Evolutionary conservation across 2,329 filamentous ascomycete species (phyloP), one percentile per base, ranked within the genome.

Genomic region (Sclerotiophoma versabilis): DNA sequence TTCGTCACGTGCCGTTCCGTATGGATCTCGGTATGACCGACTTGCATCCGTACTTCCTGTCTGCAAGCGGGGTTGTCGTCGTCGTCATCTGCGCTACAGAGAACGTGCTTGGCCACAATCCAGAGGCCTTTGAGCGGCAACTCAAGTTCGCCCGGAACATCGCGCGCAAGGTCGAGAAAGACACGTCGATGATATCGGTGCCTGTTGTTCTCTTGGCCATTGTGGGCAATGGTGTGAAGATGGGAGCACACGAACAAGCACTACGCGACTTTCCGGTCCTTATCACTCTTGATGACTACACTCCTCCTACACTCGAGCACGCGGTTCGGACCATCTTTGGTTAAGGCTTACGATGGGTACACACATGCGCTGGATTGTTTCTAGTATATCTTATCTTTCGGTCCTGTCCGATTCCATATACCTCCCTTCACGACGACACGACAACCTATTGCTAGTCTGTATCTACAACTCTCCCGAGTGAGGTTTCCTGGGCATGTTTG

Each of bases 1-100:
- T 92, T 57, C 84, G 87, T 17, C 90, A 92, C 69, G 84, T 91
- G 36, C 88, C 90, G 5, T 93, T 91, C 65, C 84, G 86, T 5
- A 83, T 85, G 39, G 80, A 81, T 46, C 74, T 80, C 53, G 87
- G 88, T 34, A 85, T 91, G 69, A 89, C 86, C 2, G 79, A 81
- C 19, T 81, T 84, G 37, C 86, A 92, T 72, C 75, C 82, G 42
- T 81, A 81, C 45, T 89, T 89, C 63, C 81, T 91, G 47, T 81
- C 80, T 51, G 77, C 83, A 49, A 86, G 86, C 4, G 81, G 81
- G 39, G 80, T 80, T 1, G 77, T 90, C 29, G 72, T 91, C 12
- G 84, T 89, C 53, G 82, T 90, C 51, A 62, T 75, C n/a, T 75
- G 72, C 49, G 61, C 64, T 29, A 66, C 67, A 2, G 58, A 66